Percentiles rank a stretch among this genome's conserved stretches.
These are phyloP conservation scores for Rhazya stricta DNA, from an alignment of 257 asterid genomes.

Conservation along the genomic window DNA sequence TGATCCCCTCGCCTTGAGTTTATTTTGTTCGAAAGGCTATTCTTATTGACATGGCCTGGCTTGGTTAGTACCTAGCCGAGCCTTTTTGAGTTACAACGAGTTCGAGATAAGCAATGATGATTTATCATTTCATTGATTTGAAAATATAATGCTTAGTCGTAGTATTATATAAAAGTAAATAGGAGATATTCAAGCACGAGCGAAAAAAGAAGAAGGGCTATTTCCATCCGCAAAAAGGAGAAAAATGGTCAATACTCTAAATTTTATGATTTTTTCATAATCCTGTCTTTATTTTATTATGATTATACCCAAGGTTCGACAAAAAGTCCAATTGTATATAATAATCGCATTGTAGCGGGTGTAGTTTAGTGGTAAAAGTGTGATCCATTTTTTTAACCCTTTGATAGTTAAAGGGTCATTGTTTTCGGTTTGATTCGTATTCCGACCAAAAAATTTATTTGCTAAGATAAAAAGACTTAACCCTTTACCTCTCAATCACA, in stretches of 20 bases:
- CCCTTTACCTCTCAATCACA: too few relatives aligned
- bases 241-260: conserved; percentile 1
- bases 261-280: neutral
- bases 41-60: too few relatives aligned
- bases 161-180: too few relatives aligned
- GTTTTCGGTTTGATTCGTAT: neutral
- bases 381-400: conserved; percentile 7
- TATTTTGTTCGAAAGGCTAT: too few relatives aligned
- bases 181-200: neutral
- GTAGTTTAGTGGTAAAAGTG: conserved; percentile 20
- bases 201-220: neutral
- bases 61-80: neutral
- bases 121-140: neutral
- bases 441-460: neutral
- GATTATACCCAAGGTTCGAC: neutral
- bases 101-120: neutral
- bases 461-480: neutral
- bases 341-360: conserved; percentile 15
- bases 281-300: conserved; percentile 3
- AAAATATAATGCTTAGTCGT: too few relatives aligned
- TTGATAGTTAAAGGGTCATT: conserved; percentile 15
- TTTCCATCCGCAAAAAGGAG: neutral
- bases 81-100: neutral
- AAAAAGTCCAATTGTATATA: conserved; percentile 7
- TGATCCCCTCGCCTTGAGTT: too few relatives aligned